These are phyloP conservation scores for Cruciata laevipes DNA, from an alignment of 257 asterid genomes.

Conservation along the genomic window DNA sequence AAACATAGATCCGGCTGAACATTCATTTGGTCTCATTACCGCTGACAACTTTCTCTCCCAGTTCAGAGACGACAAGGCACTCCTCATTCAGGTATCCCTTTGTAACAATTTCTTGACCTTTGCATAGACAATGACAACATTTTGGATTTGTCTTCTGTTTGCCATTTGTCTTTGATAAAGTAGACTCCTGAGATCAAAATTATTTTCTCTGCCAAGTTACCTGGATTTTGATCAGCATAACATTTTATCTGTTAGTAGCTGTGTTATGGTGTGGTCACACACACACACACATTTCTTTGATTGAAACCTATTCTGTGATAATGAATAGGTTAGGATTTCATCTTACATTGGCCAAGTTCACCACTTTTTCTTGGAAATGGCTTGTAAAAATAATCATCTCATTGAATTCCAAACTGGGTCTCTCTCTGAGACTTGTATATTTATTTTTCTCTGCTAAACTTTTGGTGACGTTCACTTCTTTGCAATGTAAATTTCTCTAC, in stretches of 20 bases:
- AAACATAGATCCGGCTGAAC: conserved; percentile 43
- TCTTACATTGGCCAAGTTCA: background rate
- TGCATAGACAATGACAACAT: background rate
- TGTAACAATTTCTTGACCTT: background rate
- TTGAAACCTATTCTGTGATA: background rate
- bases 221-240: background rate
- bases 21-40: conserved; percentile 38
- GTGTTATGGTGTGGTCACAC: background rate
- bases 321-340: background rate
- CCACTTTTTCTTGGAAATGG: background rate
- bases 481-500: background rate
- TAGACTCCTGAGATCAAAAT: too few species aligned
- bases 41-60: conserved; percentile 49
- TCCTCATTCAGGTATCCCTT: conserved; percentile 67
- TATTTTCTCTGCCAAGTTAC: background rate
- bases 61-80: conserved; percentile 59
- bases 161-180: background rate
- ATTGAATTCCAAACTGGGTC: background rate
- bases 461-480: background rate
- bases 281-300: too few species aligned
- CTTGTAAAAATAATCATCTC: background rate
- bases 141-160: background rate
- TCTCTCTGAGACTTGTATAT: background rate
- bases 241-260: background rate
- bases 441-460: background rate